phyloP scores from a whole-genome alignment of 257 asterid genomes.

The Gynochthodes officinalis region DNA sequence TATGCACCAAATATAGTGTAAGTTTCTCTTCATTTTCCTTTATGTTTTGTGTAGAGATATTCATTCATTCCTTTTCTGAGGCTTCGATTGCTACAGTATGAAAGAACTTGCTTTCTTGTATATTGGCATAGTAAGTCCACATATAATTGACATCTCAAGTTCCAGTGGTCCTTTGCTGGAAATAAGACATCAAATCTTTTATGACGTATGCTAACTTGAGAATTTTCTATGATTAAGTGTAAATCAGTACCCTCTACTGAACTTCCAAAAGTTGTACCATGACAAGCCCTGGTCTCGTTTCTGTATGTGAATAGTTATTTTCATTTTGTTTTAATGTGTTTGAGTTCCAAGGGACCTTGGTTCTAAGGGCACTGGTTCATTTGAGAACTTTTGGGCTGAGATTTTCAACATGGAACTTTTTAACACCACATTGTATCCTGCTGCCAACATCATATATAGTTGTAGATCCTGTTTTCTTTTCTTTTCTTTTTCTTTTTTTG shows the following conservation, averaged over 20 bases:
- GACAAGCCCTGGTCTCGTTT: not conserved
- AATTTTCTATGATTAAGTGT: not conserved
- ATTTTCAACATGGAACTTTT: not conserved
- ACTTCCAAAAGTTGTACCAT: not conserved
- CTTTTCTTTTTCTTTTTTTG: not conserved
- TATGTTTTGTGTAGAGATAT: not conserved
- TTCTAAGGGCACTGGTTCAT: not conserved
- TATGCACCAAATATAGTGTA: constrained; percentile 72
- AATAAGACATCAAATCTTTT: not conserved
- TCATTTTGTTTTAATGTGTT: not conserved
- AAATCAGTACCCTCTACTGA: not conserved
- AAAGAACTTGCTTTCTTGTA: not conserved
- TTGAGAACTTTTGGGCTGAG: not conserved
- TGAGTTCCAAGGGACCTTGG: not conserved
- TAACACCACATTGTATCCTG: not conserved
- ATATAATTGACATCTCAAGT: not conserved
- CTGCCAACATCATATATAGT: not conserved
- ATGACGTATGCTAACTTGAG: not conserved
- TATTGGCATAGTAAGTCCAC: not conserved
- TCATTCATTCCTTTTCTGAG: not conserved
- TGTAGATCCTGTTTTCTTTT: not conserved
- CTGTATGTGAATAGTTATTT: not conserved
- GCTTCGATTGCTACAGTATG: not conserved
- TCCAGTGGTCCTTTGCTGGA: not conserved
- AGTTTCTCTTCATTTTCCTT: constrained; percentile 7